Evolutionary conservation across 768 basidiomycete species (phyloP), one percentile per base, ranked within the genome.

Genomic region (Rhodocollybia butyracea): DNA sequence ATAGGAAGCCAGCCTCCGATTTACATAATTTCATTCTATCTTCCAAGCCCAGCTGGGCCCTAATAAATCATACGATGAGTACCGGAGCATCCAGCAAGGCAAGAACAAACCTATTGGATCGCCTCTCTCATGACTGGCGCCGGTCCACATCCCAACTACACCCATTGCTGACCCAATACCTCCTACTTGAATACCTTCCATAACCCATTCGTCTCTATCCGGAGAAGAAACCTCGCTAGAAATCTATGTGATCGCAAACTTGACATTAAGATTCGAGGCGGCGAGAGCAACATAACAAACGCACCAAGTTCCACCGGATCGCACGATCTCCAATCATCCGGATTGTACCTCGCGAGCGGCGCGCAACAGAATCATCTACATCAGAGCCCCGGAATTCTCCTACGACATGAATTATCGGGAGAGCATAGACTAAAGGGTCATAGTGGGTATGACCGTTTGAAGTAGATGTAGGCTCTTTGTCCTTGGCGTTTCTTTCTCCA

Each of bases 111-210:
- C 51, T n/a, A 53, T 53, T 19, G 51, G 51, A 34, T 53, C 51
- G 15, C 51, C 51, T 29, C 41, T 29, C n/a, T 53, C 51, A 42
- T 53, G 51, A 11, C 39, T 26, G 10, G 51, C 51, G 31, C 51
- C 51, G 29, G 51, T 53, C 51, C 51, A 53, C 39, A 76, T 61
- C 7, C 82, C 83, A 1, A 85, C 67, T 2, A 82, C 64, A 8
- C 84, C 84, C 21, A 73, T 62, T 0, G 74, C 76, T n/a, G 80
- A 80, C 5, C 80, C 81, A 15, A 79, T 66, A 2, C 76, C 76
- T 12, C 84, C 84, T 11, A 84, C 64, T 57, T 85, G 83, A 0
- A 85, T 68, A n/a, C 74, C 79, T 57, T 85, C 83, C 12, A 73
- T 77, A 1, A 70, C 66, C 83, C 83, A 85, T 57, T 81, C 57